Evolutionary conservation across 179 eudicot genomes (phyloP), one percentile per base, ranked within the genome.

Genomic region (Spinacia oleracea): DNA sequence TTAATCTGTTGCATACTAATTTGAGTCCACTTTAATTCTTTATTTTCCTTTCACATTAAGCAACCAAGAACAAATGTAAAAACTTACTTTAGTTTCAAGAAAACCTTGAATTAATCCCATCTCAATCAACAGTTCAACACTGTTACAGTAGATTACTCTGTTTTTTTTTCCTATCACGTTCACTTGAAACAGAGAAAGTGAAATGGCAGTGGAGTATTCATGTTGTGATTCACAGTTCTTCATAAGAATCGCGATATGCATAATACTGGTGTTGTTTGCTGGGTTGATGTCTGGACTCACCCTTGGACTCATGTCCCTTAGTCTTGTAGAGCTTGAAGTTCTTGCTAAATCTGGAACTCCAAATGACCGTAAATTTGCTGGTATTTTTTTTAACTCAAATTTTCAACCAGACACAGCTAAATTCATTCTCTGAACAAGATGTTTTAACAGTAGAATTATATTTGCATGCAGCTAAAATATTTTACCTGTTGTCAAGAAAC

Each of bases 201-300:
- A 66, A 70, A n/a, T 83, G 88, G 81, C 85, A 56, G 83, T 78
- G 42, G 78, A 85, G 77, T 83, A 72, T 72, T 38, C 69, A 21
- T 85, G 90, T 32, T 86, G 88, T 38, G 77, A 63, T 4, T 34
- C 86, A 2, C 70, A 88, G 62, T 89, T 89, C 83, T 86, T 86
- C 58, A 21, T 89, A 9, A 46, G 78, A 55, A 77, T 87, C 11
- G 81, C 31, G 42, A 35, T 74, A 29, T 42, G 83, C 29, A 34
- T 38, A 1, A 9, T 85, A 27, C 65, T 90, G 43, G 89, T 87
- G 3, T 20, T 88, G 79, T 86, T 86, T 58, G 89, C 89, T 27
- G 92, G 92, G 9, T 53, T 86, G 53, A 88, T 89, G 87, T 87
- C 90, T 70, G 94, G 92, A 18, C 89, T 90, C 45, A 90, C 94